Evolutionary conservation across 148 eudicot genomes (phyloP).

Genomic region (Polygonum maritimum): DNA sequence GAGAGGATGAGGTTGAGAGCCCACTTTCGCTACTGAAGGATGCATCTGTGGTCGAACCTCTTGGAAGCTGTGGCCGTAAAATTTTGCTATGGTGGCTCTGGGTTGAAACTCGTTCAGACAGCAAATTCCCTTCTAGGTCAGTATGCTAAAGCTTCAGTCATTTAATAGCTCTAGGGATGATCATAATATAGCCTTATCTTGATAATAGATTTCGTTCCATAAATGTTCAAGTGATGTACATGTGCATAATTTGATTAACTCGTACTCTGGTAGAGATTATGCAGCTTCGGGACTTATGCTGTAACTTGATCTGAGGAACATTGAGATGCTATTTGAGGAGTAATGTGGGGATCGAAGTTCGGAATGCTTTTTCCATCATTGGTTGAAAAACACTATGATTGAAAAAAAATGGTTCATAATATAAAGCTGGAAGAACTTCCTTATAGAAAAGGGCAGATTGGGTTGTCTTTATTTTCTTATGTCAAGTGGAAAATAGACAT

Average conservation of each 20-base stretch:
- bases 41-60: constrained; percentile 86
- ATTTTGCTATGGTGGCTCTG: constrained; percentile 98
- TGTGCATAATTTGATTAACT: not conserved
- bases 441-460: not conserved
- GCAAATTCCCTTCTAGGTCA: constrained; percentile 89
- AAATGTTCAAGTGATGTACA: not conserved
- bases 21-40: too few relatives aligned
- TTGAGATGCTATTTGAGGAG: not conserved
- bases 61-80: constrained; percentile 90
- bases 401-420: too few relatives aligned
- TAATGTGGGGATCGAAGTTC: too few relatives aligned
- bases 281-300: not conserved
- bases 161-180: not conserved
- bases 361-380: too few relatives aligned
- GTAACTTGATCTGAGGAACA: not conserved
- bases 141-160: constrained; percentile 15
- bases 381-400: not conserved
- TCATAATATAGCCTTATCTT: not conserved
- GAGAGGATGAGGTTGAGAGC: too few relatives aligned
- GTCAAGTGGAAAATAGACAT: not conserved
- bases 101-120: constrained; percentile 90
- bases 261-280: not conserved
- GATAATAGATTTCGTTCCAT: constrained; percentile 6
- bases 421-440: not conserved
- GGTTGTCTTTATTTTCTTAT: not conserved